Percentiles rank a stretch among this genome's conserved stretches.
phyloP scores from a whole-genome alignment of 2,329 filamentous ascomycete species.

The Grosmannia serpens region DNA sequence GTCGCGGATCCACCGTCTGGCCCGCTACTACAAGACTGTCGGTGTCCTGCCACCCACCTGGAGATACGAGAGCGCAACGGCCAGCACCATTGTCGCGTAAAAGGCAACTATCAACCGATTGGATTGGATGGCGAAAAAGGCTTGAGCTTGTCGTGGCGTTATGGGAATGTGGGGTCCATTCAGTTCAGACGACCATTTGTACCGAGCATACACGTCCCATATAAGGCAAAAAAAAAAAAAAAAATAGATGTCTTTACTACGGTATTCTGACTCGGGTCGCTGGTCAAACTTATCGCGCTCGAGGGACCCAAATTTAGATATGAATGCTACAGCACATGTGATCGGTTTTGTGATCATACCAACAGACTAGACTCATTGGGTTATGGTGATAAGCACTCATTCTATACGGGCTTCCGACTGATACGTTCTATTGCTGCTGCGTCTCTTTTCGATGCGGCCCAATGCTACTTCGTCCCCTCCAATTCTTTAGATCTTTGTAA shows the following conservation, averaged over 20 bases:
- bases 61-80: slow-evolving; percentile 98
- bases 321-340: too few species aligned
- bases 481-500: slow-evolving; percentile 56
- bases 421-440: neutral
- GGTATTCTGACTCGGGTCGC: too few species aligned
- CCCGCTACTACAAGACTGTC: slow-evolving; percentile 92
- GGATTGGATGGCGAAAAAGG: neutral
- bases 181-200: neutral
- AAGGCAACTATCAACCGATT: slow-evolving; percentile 16
- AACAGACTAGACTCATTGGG: too few species aligned
- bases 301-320: neutral
- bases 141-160: neutral
- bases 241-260: neutral
- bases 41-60: slow-evolving; percentile 79
- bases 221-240: neutral
- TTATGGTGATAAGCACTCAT: too few species aligned
- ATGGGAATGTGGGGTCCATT: neutral
- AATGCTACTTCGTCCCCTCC: slow-evolving; percentile 26
- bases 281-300: neutral
- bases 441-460: neutral
- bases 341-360: too few species aligned
- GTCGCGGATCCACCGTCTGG: slow-evolving; percentile 99
- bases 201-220: neutral
- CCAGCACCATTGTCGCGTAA: slow-evolving; percentile 89
- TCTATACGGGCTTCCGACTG: too few species aligned